phyloP scores from a whole-genome alignment of 2,329 filamentous ascomycete species.

The Penicillium vulpinum region DNA sequence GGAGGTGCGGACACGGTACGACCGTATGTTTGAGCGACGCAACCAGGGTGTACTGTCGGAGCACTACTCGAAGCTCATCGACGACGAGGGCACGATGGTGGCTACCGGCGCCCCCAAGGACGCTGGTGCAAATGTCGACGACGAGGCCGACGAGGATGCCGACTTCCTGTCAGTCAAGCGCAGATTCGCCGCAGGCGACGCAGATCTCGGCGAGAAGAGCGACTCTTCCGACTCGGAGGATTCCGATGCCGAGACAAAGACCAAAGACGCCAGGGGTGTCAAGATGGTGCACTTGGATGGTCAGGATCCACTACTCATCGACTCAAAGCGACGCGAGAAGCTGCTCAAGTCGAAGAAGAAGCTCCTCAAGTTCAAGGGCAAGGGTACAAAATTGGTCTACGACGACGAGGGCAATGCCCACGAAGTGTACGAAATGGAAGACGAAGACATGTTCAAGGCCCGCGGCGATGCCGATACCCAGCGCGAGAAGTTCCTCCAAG shows the following conservation, averaged over 20 bases:
- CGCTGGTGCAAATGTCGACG: slow-evolving; percentile 36
- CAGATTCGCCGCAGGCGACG: slow-evolving; percentile 71
- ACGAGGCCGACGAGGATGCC: slow-evolving; percentile 65
- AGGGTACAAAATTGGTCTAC: slow-evolving; percentile 81
- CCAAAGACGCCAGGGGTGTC: slow-evolving; percentile 42
- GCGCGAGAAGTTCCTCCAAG: slow-evolving; percentile 74
- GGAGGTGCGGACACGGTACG: slow-evolving; percentile 83
- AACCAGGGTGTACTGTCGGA: slow-evolving; percentile 95
- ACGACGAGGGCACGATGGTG: slow-evolving; percentile 54
- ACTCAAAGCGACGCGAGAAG: slow-evolving; percentile 94
- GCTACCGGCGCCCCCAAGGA: slow-evolving; percentile 20
- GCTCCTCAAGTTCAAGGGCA: slow-evolving; percentile 84
- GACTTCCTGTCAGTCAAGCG: slow-evolving; percentile 90
- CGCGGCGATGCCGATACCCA: slow-evolving; percentile 75
- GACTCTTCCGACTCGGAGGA: slow-evolving; percentile 38
- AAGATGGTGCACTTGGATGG: slow-evolving; percentile 56
- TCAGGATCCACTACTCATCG: slow-evolving; percentile 72
- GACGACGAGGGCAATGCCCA: slow-evolving; percentile 89
- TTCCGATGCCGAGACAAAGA: slow-evolving; percentile 35
- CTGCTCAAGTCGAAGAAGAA: slow-evolving; percentile 94
- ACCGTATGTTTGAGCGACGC: slow-evolving; percentile 95
- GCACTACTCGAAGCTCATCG: slow-evolving; percentile 86
- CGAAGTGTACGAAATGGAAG: slow-evolving; percentile 82
- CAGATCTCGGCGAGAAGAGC: slow-evolving; percentile 46
- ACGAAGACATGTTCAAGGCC: slow-evolving; percentile 75